Base-by-base conservation (phyloP, 169 alveolate species). In the Plasmodium relictum region DNA sequence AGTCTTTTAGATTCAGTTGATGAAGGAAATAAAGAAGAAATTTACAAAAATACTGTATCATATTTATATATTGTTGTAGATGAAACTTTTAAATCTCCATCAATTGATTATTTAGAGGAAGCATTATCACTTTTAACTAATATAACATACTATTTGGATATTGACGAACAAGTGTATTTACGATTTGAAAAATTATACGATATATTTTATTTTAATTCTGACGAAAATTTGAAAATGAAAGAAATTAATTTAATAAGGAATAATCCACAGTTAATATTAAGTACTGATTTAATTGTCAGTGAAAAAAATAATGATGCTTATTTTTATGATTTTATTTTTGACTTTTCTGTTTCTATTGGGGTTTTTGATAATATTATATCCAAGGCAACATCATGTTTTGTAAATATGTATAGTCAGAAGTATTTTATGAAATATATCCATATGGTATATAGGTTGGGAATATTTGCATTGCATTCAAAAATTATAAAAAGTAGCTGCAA, bases 61-160 rank as follows among this genome's bases (percentile, higher is more conserved):
- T 80, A 80, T 41, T 50, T 80, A 66, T 80, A 80, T 61, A 68
- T 66, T 8, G 90, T 80, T 42, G 63, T 80, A 7, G 90, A 80
- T 54, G 90, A 80, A 80, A 80, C 90, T 16, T 80, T 80, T 66
- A 80, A 80, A 70, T 80, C 83, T 0, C 90, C 90, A 2, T 80
- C 90, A 16, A 68, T 80, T 22, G 90, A 80, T 50, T 80, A 80
- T 68, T 45, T 80, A 4, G 90, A 80, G 18, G 90, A 80, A 66
- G 90, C 83, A 16, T 61, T 80, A 14, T 65, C 90, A 6, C 48
- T 80, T 41, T 61, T 80, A n/a, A 80, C 90, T 14, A 80, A 80
- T 16, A 80, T 80, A 31, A 80, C 90, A 20, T 80, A 66, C 44
- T 80, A 80, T 26, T 41, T 80, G 22, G 90, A 80, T 20, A 80